Percentiles rank a stretch among this genome's conserved stretches.
Evolutionary conservation across 768 basidiomycete genomes (phyloP).

Genomic region (Postia placenta): DNA sequence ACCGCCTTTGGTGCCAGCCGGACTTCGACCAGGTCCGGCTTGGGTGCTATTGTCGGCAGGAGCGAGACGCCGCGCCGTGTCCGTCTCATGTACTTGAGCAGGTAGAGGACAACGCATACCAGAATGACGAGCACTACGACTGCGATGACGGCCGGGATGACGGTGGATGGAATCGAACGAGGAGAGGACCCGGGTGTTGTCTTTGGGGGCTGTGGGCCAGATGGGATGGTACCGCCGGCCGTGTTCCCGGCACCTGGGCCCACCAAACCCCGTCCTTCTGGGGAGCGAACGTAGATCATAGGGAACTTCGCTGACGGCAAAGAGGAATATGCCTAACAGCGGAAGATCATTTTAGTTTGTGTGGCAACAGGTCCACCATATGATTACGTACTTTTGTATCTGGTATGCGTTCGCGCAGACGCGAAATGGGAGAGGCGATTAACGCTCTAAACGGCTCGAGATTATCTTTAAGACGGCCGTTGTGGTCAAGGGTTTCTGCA

Average conservation of each 20-base stretch:
- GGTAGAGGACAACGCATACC: background rate
- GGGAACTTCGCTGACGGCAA: no score
- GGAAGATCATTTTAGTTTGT: no score
- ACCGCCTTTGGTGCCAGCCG: background rate
- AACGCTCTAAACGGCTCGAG: background rate
- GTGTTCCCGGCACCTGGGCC: no score
- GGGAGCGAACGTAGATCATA: background rate
- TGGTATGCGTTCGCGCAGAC: no score
- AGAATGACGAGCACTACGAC: background rate
- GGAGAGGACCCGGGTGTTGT: no score
- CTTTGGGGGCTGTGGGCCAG: no score
- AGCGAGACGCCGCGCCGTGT: background rate
- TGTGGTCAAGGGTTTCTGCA: background rate
- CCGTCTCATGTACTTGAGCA: background rate
- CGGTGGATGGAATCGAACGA: background rate
- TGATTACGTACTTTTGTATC: no score
- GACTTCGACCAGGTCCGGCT: conserved; percentile 1
- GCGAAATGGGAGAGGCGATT: background rate
- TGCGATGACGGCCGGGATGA: background rate
- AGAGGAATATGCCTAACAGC: no score
- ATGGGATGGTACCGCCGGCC: no score
- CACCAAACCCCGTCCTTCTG: background rate
- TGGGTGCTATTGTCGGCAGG: background rate
- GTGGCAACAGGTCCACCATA: no score
- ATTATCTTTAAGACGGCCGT: background rate